Base-by-base conservation (phyloP, 306 rosid genomes). In the Castanospermum australe region DNA sequence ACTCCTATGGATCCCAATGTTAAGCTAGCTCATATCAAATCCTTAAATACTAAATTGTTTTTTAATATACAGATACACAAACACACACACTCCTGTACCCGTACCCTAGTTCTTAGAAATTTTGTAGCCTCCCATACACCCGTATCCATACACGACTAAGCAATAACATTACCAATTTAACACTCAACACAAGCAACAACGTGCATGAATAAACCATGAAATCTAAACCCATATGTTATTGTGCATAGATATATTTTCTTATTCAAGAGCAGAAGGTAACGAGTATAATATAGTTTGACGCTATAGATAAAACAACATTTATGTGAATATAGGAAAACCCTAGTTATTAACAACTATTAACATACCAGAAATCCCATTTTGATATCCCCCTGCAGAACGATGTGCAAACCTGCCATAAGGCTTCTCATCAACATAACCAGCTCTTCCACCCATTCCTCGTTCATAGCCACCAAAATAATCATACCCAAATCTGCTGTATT, bases 401-500 rank as follows among this genome's bases (percentile, higher is more conserved):
- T 89, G 90, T 33, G 69, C 87, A 82, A 85, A 91, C 73, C 98
- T 90, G 35, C 99, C 96, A 87, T 87, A 90, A 71, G 96, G 71
- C 81, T 86, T 95, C 57, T 93, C 99, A 65, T 95, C 98, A 33
- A 54, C 84, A 83, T 87, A 91, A 56, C 90, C 98, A 74, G 78
- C 88, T 81, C 97, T 85, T 71, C 89, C 94, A 48, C 96, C 90
- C 85, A 87, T 80, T 72, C 94, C 98, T 36, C 99, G 88, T 3
- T 94, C 99, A 59, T 90, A 84, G 61, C 97, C 98, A n/a, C 95
- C 88, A 77, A 76, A 86, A 81, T 91, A 79, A 84, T 95, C 93
- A 86, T 90, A 89, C 28, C 97, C 98, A 83, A 86, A 88, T 77
- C 99, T 93, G 75, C 64, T 30, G 66, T 15, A 65, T 39, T 50